Evolutionary conservation across 331 rosid genomes (phyloP), one percentile per base, ranked within the genome.

Genomic region (Malus hybrid): DNA sequence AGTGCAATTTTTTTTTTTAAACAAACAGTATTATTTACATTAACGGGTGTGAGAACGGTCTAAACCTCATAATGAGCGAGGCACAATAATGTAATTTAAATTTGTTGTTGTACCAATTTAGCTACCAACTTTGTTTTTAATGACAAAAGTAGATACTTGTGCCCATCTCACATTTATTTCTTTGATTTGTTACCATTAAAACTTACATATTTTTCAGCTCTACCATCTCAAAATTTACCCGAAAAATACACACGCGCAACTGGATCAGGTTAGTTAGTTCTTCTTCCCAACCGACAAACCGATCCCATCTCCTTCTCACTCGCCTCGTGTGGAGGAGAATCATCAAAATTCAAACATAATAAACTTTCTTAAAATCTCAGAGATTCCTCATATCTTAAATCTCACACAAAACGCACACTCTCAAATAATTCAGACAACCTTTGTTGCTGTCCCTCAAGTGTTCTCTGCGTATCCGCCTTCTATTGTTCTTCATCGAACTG

Each of bases 41-140:
- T 36, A 36, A 36, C 2, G 4, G 1, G 0, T 0, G 4, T 8
- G 11, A 9, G 11, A 36, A 0, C 2, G 3, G 11, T 36, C 4
- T 36, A 0, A 36, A 0, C 4, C 3, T 36, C 1, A 36, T 36
- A 36, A 36, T 0, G 0, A 8, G 4, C 44, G 3, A 36, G 0
- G 0, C 4, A 8, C 2, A 36, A 36, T 9, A 36, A 36, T 36
- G 0, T 36, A 11, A 36, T 2, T 36, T 36, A 36, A 36, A 36
- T 36, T 36, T 0, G 44, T 2, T 0, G 2, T 36, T 8, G 42
- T 8, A 39, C 46, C 1, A 39, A 39, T 39, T 42, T 42, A 10
- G 5, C 13, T 3, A 3, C 48, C 13, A 42, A 39, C 48, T 42
- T 42, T 42, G 12, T 10, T 10, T 42, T 10, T 42, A 42, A 42